phyloP scores from a whole-genome alignment of 345 rosid genomes.

The Hirschfeldia incana region DNA sequence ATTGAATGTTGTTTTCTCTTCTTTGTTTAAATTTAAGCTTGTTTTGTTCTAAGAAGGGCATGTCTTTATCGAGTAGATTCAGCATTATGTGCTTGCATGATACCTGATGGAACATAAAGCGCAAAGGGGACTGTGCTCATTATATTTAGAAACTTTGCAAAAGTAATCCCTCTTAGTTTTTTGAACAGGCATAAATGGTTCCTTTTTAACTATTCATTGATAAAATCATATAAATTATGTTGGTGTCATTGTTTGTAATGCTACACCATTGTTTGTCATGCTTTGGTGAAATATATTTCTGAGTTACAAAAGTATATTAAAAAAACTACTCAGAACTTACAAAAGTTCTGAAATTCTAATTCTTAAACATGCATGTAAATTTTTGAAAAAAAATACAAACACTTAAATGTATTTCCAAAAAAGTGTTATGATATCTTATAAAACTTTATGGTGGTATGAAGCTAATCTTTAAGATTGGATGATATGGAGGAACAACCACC shows the following conservation, averaged over 20 bases:
- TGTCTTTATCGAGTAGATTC: slow-evolving; percentile 27
- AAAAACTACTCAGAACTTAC: background rate
- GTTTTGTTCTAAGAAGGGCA: slow-evolving; percentile 22
- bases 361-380: background rate
- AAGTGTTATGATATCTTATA: background rate
- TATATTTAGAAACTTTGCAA: background rate
- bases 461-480: background rate
- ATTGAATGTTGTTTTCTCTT: slow-evolving; percentile 9
- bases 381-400: background rate
- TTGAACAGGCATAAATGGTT: background rate
- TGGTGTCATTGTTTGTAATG: background rate
- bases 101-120: slow-evolving; percentile 24
- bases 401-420: background rate
- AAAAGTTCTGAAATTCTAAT: background rate
- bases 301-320: background rate
- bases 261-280: background rate
- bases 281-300: background rate
- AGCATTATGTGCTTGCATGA: slow-evolving; percentile 26
- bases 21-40: slow-evolving; percentile 16
- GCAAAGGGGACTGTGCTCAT: slow-evolving; percentile 18
- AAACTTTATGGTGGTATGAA: background rate
- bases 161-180: slow-evolving; percentile 9
- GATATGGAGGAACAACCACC: background rate
- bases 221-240: background rate
- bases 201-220: no score